Evolutionary conservation across 192 early-diverging fungal genomes (phyloP).

Genomic region (Coemansia sp.): DNA sequence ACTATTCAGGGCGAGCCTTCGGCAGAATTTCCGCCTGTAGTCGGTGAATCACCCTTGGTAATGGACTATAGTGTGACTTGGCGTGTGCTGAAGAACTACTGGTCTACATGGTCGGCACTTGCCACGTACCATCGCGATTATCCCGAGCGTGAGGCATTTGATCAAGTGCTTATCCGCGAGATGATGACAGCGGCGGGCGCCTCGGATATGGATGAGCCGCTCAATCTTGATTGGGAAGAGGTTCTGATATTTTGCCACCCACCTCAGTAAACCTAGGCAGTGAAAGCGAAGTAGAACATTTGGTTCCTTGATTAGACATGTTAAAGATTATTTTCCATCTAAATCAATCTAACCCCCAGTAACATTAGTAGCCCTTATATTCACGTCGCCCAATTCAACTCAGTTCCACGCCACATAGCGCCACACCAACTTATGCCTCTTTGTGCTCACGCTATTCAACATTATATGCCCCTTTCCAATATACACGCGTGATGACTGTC

Average conservation of each 20-base stretch:
- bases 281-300: background rate
- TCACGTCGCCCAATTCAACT: background rate
- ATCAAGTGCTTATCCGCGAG: constrained; percentile 13
- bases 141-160: constrained; percentile 23
- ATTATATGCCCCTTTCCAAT: too few relatives aligned
- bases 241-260: constrained; percentile 31
- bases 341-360: background rate
- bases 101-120: constrained; percentile 29
- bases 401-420: background rate
- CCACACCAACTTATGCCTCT: background rate
- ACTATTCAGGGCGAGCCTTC: constrained; percentile 23
- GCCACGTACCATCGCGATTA: constrained; percentile 19
- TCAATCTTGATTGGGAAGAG: constrained; percentile 44
- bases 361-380: background rate
- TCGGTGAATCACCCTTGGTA: constrained; percentile 12
- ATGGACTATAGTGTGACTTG: constrained; percentile 35
- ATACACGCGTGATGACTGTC: too few relatives aligned
- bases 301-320: too few relatives aligned
- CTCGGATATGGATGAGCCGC: constrained; percentile 27
- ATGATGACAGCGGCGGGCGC: constrained; percentile 38
- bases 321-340: background rate
- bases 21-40: constrained; percentile 6
- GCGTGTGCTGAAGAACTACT: constrained; percentile 22
- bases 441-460: too few relatives aligned
- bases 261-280: background rate